phyloP scores from a whole-genome alignment of 192 early-diverging fungal species.

The Coemansia sp. region DNA sequence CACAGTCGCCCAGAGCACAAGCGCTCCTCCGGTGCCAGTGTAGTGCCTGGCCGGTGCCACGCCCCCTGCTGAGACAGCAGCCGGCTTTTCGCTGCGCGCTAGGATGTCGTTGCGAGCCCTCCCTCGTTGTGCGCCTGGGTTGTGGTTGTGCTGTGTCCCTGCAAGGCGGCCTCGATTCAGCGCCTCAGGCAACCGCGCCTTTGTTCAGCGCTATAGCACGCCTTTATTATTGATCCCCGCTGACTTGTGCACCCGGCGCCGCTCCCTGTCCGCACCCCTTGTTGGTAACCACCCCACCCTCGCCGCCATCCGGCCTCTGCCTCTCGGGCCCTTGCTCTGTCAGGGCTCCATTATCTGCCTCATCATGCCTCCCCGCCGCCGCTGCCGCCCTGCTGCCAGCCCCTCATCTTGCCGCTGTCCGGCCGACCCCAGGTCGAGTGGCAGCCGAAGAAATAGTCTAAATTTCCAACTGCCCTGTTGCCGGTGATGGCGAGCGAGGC shows the following conservation, averaged over 20 bases:
- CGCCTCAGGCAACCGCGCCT: neutral
- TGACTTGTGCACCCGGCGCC: neutral
- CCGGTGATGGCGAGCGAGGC: no score
- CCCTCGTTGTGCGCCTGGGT: neutral
- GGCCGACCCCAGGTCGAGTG: conserved; percentile 1
- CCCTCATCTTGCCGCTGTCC: neutral
- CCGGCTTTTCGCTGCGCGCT: neutral
- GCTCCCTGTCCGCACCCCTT: conserved; percentile 5
- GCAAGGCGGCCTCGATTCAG: neutral
- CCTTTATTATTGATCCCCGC: conserved; percentile 4
- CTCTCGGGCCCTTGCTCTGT: conserved; percentile 5
- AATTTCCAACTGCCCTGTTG: no score
- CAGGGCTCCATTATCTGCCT: conserved; percentile 5
- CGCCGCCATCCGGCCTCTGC: no score
- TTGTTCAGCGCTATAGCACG: conserved; percentile 2
- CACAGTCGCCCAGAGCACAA: neutral
- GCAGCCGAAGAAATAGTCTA: conserved; percentile 8
- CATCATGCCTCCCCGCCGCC: conserved; percentile 5
- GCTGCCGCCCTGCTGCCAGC: neutral
- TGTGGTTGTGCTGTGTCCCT: neutral
- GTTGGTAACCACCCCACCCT: conserved; percentile 2
- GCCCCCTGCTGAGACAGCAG: no score
- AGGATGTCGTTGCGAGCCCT: no score
- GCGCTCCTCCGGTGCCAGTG: neutral
- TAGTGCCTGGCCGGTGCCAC: neutral